These are phyloP conservation scores for Mimosa pudica DNA, from an alignment of 306 rosid species.

Conservation along the genomic window DNA sequence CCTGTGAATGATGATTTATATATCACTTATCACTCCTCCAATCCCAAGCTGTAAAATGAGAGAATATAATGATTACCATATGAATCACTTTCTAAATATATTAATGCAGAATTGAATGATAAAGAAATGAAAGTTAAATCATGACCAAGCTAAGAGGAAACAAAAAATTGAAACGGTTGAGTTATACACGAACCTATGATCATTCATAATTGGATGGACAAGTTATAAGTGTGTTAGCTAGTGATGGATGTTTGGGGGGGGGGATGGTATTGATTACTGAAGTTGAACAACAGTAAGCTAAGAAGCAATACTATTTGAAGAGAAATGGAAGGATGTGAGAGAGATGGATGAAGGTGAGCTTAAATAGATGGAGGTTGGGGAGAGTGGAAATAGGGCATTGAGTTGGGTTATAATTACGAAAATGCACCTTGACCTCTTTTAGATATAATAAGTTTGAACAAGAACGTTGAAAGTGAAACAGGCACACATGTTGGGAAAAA, in stretches of 20 bases:
- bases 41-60: constrained; percentile 56
- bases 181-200: constrained; percentile 47
- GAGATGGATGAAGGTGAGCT: constrained; percentile 44
- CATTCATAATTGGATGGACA: constrained; percentile 47
- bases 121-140: constrained; percentile 17
- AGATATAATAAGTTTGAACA: constrained; percentile 55
- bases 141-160: constrained; percentile 9
- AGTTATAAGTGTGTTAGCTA: background rate
- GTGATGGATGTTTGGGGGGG: background rate
- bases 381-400: constrained; percentile 41
- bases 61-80: constrained; percentile 34
- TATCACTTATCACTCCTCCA: constrained; percentile 47
- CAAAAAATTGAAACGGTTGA: background rate
- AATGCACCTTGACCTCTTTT: constrained; percentile 61
- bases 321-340: constrained; percentile 40
- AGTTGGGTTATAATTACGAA: constrained; percentile 57
- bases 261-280: background rate
- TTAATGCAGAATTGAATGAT: background rate
- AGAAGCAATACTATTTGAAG: constrained; percentile 43
- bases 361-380: constrained; percentile 54
- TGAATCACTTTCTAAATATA: constrained; percentile 27
- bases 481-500: constrained; percentile 73
- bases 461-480: constrained; percentile 64
- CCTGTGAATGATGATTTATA: background rate
- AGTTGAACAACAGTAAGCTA: background rate